These are phyloP conservation scores for Saxophila tyrrhenica DNA, from an alignment of 495 filamentous ascomycete species.

Conservation along the genomic window DNA sequence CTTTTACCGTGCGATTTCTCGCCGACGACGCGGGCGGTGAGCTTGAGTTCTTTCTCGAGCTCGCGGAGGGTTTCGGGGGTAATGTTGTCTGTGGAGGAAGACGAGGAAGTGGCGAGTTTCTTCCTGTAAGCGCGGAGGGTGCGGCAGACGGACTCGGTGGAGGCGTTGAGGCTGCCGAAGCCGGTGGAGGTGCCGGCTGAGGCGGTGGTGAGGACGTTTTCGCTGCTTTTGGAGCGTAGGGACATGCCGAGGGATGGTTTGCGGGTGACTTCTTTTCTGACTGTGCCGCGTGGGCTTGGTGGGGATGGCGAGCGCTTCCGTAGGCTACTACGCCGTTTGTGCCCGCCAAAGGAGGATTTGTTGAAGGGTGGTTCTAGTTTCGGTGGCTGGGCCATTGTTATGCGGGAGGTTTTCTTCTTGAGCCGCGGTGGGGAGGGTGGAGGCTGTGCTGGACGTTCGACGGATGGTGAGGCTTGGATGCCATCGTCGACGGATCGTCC, in stretches of 20 bases:
- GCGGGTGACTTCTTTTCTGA: background rate
- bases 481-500: slow-evolving; percentile 17
- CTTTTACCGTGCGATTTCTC: slow-evolving; percentile 32
- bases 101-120: slow-evolving; percentile 47
- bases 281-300: slow-evolving; percentile 22
- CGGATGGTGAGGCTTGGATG: slow-evolving; percentile 19
- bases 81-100: background rate
- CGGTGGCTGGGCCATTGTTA: slow-evolving; percentile 10
- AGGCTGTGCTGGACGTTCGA: slow-evolving; percentile 10
- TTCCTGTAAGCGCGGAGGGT: slow-evolving; percentile 73
- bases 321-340: slow-evolving; percentile 5
- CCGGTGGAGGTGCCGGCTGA: slow-evolving; percentile 30
- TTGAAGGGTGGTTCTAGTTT: background rate
- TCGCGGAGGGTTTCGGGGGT: slow-evolving; percentile 9
- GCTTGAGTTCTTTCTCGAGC: slow-evolving; percentile 35
- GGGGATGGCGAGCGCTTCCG: slow-evolving; percentile 26
- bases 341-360: background rate
- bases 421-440: slow-evolving; percentile 10
- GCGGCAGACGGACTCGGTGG: slow-evolving; percentile 70
- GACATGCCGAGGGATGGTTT: slow-evolving; percentile 50
- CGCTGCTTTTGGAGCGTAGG: slow-evolving; percentile 42
- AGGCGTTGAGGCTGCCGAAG: slow-evolving; percentile 44
- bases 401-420: slow-evolving; percentile 1
- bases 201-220: slow-evolving; percentile 28
- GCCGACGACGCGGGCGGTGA: slow-evolving; percentile 66